Evolutionary conservation across 805 yeast genomes (phyloP).

Genomic region (Allodekkera sacchari): DNA sequence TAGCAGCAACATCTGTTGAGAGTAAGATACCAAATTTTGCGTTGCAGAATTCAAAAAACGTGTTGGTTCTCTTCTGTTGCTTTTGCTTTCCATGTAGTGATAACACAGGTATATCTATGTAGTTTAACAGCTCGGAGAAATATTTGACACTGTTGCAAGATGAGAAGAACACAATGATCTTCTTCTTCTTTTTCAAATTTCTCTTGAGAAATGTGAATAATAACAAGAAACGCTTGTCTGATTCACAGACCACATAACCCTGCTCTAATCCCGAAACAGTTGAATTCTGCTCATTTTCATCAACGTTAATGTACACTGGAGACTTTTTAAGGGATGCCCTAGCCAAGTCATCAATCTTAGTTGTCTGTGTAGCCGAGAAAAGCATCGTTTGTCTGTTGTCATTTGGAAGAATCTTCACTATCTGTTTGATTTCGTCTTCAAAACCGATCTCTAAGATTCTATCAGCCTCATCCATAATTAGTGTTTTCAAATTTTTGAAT

Average conservation of each 20-base stretch:
- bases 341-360: conserved; percentile 97
- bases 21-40: conserved; percentile 89
- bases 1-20: conserved; percentile 98
- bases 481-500: conserved; percentile 88
- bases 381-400: conserved; percentile 94
- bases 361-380: conserved; percentile 98
- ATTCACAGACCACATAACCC: conserved; percentile 96
- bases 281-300: conserved; percentile 69
- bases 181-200: conserved; percentile 87
- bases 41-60: conserved; percentile 96
- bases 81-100: conserved; percentile 97
- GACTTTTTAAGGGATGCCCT: conserved; percentile 92
- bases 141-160: conserved; percentile 97
- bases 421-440: conserved; percentile 98
- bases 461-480: conserved; percentile 97
- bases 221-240: conserved; percentile 86
- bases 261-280: conserved; percentile 97
- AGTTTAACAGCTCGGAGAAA: conserved; percentile 89
- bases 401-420: conserved; percentile 84
- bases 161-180: conserved; percentile 87
- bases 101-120: conserved; percentile 93
- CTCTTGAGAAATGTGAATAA: conserved; percentile 90
- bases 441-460: conserved; percentile 95
- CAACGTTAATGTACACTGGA: conserved; percentile 90
- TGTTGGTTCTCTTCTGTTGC: conserved; percentile 97